Conservation (phyloP, 2,329 filamentous ascomycete genomes). For the Diplodia intermedia region DNA sequence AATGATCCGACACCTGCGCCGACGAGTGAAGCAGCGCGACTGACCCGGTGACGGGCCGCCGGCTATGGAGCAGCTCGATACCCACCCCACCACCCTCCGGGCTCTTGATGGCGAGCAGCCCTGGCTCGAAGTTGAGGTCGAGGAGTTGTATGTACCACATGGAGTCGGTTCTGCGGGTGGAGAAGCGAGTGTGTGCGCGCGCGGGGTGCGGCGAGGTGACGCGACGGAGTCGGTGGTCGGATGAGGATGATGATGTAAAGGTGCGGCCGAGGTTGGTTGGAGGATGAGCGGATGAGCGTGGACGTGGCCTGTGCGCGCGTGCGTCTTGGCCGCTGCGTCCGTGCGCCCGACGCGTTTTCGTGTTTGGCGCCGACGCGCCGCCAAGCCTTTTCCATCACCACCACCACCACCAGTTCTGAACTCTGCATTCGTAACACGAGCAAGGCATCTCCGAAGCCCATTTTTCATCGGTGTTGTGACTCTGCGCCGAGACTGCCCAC, state of each 20-base stretch:
- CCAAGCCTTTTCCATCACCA: too few species aligned
- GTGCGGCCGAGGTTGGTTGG: background rate
- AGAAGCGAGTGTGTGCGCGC: background rate
- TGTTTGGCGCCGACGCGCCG: too few species aligned
- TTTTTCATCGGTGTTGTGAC: too few species aligned
- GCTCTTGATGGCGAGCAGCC: slow-evolving; percentile 22
- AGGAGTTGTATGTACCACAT: slow-evolving; percentile 24
- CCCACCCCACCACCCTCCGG: slow-evolving; percentile 24
- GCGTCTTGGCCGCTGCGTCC: background rate
- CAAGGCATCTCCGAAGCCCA: too few species aligned
- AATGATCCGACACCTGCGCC: background rate
- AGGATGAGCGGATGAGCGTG: background rate
- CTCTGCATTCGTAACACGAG: too few species aligned
- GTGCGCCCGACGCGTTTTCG: background rate
- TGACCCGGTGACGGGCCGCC: background rate
- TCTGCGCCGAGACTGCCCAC: too few species aligned
- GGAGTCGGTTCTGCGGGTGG: background rate
- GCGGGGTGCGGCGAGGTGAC: background rate
- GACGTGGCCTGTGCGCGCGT: background rate
- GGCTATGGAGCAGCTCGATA: slow-evolving; percentile 27
- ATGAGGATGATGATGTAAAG: background rate
- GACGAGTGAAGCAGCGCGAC: slow-evolving; percentile 13
- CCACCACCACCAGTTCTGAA: too few species aligned
- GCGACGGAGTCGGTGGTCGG: background rate
- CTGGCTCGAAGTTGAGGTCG: slow-evolving; percentile 12